These are phyloP conservation scores for Serendipita sp. DNA, from an alignment of 768 basidiomycete genomes.

Conservation along the genomic window DNA sequence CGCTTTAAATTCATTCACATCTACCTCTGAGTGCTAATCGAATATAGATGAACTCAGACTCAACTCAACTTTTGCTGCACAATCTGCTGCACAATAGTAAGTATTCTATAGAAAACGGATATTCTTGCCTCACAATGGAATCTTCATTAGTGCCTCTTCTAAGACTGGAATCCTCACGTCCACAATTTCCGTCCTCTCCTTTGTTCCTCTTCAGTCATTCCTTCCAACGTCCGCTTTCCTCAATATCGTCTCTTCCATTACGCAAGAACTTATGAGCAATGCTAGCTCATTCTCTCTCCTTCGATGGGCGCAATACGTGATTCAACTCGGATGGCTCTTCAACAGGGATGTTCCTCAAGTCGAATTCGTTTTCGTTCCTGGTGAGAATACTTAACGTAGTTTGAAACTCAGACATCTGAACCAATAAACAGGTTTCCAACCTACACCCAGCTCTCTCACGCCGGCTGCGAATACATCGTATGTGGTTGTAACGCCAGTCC, in stretches of 20 bases:
- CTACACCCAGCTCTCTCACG: background rate
- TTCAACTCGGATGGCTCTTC: slow-evolving; percentile 7
- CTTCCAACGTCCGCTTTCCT: slow-evolving; percentile 15
- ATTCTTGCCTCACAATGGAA: background rate
- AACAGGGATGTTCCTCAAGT: slow-evolving; percentile 1
- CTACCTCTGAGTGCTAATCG: background rate
- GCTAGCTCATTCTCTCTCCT: slow-evolving; percentile 1
- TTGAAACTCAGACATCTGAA: background rate
- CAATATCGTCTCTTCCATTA: background rate
- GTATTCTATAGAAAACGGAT: slow-evolving; percentile 4
- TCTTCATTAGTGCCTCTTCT: background rate
- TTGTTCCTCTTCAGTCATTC: slow-evolving; percentile 9
- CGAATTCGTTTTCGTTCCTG: slow-evolving; percentile 6
- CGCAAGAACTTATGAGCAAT: background rate
- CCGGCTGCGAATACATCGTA: background rate
- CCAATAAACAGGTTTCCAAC: background rate
- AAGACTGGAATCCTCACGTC: slow-evolving; percentile 10
- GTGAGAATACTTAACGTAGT: background rate
- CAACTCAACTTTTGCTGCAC: background rate
- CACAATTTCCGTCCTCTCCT: slow-evolving; percentile 7
- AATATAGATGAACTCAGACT: background rate
- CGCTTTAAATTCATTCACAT: background rate
- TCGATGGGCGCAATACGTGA: slow-evolving; percentile 5
- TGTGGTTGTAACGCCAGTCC: background rate
- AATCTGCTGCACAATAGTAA: slow-evolving; percentile 5